Conservation (phyloP, 257 asterid species). For the Scutellaria barbata region DNA sequence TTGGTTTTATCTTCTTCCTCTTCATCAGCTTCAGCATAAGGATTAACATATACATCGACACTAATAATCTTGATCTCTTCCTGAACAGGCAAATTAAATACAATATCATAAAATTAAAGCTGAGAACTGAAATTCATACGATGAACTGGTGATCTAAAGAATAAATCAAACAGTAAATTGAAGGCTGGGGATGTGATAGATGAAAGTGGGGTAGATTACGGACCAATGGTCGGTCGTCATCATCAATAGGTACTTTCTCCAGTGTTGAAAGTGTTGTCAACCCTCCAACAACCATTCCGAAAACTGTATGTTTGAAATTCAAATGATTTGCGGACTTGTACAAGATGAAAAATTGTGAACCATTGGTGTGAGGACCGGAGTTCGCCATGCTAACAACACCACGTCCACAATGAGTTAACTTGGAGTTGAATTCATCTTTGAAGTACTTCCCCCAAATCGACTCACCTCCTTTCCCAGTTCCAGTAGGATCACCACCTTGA, state of each 20-base stretch:
- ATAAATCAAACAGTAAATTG: conserved; percentile 15
- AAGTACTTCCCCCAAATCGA: conserved; percentile 96
- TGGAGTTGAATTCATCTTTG: conserved; percentile 93
- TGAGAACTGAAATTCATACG: conserved; percentile 16
- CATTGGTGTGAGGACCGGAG: conserved; percentile 94
- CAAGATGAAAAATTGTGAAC: conserved; percentile 92
- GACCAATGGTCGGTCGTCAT: conserved; percentile 84
- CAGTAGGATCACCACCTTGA: conserved; percentile 99
- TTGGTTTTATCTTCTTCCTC: conserved; percentile 68
- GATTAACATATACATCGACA: conserved; percentile 78
- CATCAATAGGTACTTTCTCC: conserved; percentile 93
- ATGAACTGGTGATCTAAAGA: background rate
- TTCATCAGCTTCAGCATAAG: conserved; percentile 77
- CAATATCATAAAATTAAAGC: conserved; percentile 7
- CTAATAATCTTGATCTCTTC: conserved; percentile 88
- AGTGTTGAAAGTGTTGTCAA: conserved; percentile 76
- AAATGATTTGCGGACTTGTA: conserved; percentile 98
- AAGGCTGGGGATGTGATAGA: conserved; percentile 17
- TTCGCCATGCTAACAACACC: conserved; percentile 99
- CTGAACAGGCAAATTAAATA: conserved; percentile 48
- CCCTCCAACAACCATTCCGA: conserved; percentile 94
- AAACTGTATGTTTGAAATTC: conserved; percentile 89
- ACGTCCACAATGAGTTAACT: conserved; percentile 90
- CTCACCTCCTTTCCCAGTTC: conserved; percentile 93
- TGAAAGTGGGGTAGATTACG: conserved; percentile 34